Conservation (phyloP, 2,329 filamentous ascomycete species). For the Cadophora gregata region DNA sequence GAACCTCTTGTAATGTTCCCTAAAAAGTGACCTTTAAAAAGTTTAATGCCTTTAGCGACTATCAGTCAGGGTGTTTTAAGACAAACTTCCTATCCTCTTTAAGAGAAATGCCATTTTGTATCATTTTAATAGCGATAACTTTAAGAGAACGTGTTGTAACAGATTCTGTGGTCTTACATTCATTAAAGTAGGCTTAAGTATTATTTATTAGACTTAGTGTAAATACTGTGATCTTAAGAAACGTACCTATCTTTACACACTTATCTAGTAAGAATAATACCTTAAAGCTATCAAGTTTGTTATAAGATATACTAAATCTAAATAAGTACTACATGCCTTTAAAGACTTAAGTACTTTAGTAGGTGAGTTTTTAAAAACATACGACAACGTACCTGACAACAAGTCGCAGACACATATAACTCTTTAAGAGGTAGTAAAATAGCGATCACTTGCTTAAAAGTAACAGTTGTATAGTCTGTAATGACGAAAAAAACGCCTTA, state of each 20-base stretch:
- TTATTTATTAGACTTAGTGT: background rate
- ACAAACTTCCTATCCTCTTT: slow-evolving; percentile 1
- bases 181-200: slow-evolving; percentile 5
- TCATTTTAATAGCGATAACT: slow-evolving; percentile 4
- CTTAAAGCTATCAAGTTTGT: background rate
- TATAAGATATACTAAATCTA: background rate
- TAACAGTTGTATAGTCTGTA: slow-evolving; percentile 28
- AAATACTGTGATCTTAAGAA: slow-evolving; percentile 1
- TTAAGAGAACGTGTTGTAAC: background rate
- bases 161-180: background rate
- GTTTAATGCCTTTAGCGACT: slow-evolving; percentile 22
- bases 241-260: background rate
- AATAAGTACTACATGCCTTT: slow-evolving; percentile 28
- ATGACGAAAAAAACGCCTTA: slow-evolving; percentile 24
- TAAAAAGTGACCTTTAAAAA: slow-evolving; percentile 24
- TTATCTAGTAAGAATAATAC: background rate
- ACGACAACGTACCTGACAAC: slow-evolving; percentile 22
- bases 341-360: slow-evolving; percentile 22
- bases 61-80: background rate
- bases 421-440: slow-evolving; percentile 26
- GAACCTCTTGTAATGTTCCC: slow-evolving; percentile 25
- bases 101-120: background rate
- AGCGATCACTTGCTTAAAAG: slow-evolving; percentile 25
- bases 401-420: slow-evolving; percentile 26
- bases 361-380: background rate